phyloP scores from a whole-genome alignment of 83 land plant species.

The Picea engelmannii region DNA sequence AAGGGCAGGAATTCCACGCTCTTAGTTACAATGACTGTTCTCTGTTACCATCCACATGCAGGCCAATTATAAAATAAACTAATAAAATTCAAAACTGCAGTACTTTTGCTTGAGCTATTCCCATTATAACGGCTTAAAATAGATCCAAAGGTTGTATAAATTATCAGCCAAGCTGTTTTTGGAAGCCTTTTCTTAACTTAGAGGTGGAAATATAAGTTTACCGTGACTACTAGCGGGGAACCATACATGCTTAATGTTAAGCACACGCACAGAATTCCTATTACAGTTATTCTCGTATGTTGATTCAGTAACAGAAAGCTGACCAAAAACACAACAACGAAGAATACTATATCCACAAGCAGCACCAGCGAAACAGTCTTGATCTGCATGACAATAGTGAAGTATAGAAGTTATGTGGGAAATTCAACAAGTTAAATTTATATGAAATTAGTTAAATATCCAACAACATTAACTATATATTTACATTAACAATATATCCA shows the following conservation, averaged over 20 bases:
- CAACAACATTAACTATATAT: too few relatives aligned
- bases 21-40: constrained; percentile 54
- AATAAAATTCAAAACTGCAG: too few relatives aligned
- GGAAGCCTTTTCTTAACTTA: too few relatives aligned
- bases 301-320: constrained; percentile 32
- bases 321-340: constrained; percentile 37
- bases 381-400: constrained; percentile 22
- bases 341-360: constrained; percentile 34
- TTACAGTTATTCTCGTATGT: constrained; percentile 18
- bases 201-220: constrained; percentile 13
- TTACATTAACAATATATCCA: too few relatives aligned
- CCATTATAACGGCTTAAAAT: too few relatives aligned
- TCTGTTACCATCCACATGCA: constrained; percentile 29
- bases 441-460: too few relatives aligned
- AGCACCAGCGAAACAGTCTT: constrained; percentile 29
- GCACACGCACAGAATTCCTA: constrained; percentile 49
- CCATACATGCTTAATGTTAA: constrained; percentile 66
- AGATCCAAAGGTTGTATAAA: too few relatives aligned
- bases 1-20: constrained; percentile 95
- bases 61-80: too few relatives aligned
- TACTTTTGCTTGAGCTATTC: too few relatives aligned
- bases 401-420: too few relatives aligned
- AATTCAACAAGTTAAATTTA: too few relatives aligned
- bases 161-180: too few relatives aligned
- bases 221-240: constrained; percentile 64